Evolutionary conservation across 2,329 filamentous ascomycete genomes (phyloP).

Genomic region (Gyromitra esculenta): DNA sequence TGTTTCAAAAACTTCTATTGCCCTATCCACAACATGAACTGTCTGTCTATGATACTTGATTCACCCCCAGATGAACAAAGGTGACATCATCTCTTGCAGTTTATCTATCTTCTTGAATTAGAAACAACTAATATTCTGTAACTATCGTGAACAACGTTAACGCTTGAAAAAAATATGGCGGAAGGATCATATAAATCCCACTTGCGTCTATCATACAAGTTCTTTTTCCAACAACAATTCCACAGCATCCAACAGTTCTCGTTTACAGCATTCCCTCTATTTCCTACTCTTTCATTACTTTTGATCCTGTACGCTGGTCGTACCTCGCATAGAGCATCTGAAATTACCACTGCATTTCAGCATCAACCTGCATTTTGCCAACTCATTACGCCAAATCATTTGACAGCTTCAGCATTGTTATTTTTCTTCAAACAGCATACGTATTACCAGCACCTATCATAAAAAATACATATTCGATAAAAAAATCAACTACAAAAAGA

Average conservation of each 20-base stretch:
- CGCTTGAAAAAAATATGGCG: not conserved
- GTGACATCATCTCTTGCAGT: conserved; percentile 1
- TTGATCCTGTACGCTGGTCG: conserved; percentile 24
- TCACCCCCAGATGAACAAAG: conserved; percentile 23
- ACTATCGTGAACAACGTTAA: not conserved
- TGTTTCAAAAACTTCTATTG: conserved; percentile 1
- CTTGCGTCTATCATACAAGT: not conserved
- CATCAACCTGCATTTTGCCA: not conserved
- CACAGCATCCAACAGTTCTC: not conserved
- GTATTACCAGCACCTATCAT: not conserved
- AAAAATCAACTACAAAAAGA: conserved; percentile 1
- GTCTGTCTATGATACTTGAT: not conserved
- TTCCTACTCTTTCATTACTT: not conserved
- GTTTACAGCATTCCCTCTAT: conserved; percentile 6
- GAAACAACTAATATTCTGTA: not conserved
- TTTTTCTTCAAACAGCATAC: not conserved
- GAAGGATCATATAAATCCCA: conserved; percentile 8
- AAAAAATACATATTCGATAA: conserved; percentile 2
- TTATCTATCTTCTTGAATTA: conserved; percentile 18
- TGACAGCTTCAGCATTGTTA: not conserved
- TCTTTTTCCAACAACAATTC: conserved; percentile 25
- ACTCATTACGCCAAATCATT: not conserved
- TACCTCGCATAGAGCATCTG: conserved; percentile 24
- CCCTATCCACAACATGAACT: conserved; percentile 1
- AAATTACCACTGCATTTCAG: not conserved